Evolutionary conservation across 192 early-diverging fungal species (phyloP), one percentile per base, ranked within the genome.

Genomic region (Coemansia sp.): DNA sequence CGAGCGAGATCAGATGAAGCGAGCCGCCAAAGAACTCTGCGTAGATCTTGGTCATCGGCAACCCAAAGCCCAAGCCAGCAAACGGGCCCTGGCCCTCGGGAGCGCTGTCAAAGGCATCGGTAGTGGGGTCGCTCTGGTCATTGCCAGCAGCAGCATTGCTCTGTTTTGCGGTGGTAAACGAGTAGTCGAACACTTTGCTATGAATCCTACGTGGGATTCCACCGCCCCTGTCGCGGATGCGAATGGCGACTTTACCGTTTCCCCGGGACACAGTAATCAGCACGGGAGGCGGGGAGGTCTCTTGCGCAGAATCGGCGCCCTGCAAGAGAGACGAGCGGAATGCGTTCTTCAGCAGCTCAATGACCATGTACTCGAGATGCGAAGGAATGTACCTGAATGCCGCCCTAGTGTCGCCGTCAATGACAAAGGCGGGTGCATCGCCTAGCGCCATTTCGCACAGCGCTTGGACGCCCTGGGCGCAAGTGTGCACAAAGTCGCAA

Each of bases 371-470:
- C 66, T 95, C 92, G 8, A 96, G 73, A 62, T 96, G 94, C 2
- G 90, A 87, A 20, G 88, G 86, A 9, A 96, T 85, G 79, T 96
- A 96, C 4, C 63, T 36, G 43, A 75, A 65, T 6, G n/a, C 45
- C 1, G 61, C 53, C 25, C 59, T 46, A 20, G 62, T 54, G 7
- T 69, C 63, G 1, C 71, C 76, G 69, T 85, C 81, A 60, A 93
- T 70, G 5, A 81, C 63, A 34, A 87, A 87, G 4, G 89, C 85
- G 17, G 94, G 94, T 14, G 86, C 75, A 17, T 84, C 63, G 29
- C 91, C 92, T 71, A 93, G 95, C 63, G 95, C 89, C 69, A 93
- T 73, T 63, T 95, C 93, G 75, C 91, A 95, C 33, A 95, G 78
- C 9, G 93, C 89, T 32, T 87, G 83, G 1, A 92, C 89, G 74